Evolutionary conservation across 2,329 filamentous ascomycete genomes (phyloP), one percentile per base, ranked within the genome.

Genomic region (Xenosphaeropsis pyriputrescens): DNA sequence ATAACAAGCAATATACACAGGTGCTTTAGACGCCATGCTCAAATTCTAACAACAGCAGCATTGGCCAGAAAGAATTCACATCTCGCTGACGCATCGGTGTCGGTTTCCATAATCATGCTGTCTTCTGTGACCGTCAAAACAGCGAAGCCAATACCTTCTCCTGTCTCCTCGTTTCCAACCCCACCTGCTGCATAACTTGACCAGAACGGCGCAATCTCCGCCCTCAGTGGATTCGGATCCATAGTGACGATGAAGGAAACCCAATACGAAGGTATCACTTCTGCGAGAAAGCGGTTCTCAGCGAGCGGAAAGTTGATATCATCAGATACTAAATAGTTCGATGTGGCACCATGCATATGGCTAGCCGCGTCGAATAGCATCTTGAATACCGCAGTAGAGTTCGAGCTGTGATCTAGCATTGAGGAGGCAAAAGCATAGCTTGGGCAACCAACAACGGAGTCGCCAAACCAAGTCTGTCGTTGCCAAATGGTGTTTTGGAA

Each of bases 391-490:
- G 43, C 35, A 2, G 43, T 37, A 16, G 15, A 18, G 38, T 46
- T 58, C 5, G 5, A 7, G 22, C 5, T 14, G n/a, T 22, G 18
- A n/a, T 36, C 34, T 12, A 26, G 5, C 14, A 36, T 7, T 12
- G 34, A 18, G 8, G 11, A 13, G 18, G 34, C 34, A 13, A 29
- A 14, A 6, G 18, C 18, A 13, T 36, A 29, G 5, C 18, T 36
- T n/a, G 34, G 34, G 39, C 59, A 62, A 37, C 52, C 54, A 45
- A 64, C 63, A 29, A 63, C 59, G 42, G 57, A 61, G 42, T 65
- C 61, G 6, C 61, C 61, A 41, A 61, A 65, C 47, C 54, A 55
- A 2, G 50, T 49, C 34, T 54, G 47, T 5, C 58, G 49, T 36
- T 57, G 57, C 42, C 47, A 61, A 41, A 60, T 54, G 7, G 53